Percentiles rank a stretch among this genome's conserved stretches.
These are phyloP conservation scores for Carex cristatella DNA, from an alignment of 176 grass and related monocot species.

Conservation along the genomic window DNA sequence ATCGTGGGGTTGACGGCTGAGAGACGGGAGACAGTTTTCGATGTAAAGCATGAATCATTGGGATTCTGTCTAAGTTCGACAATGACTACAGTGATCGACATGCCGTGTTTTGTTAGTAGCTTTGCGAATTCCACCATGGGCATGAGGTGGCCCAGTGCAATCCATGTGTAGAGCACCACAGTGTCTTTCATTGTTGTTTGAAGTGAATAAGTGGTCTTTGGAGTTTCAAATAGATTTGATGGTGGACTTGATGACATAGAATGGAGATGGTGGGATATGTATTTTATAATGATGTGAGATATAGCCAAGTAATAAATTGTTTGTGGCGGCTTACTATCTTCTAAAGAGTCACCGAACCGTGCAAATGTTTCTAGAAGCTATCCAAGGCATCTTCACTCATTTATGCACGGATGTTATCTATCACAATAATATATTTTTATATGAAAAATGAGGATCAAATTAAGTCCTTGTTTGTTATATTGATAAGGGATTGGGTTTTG, in stretches of 20 bases:
- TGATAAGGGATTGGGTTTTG: no score
- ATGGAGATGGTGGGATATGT: neutral
- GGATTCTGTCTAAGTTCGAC: constrained; percentile 25
- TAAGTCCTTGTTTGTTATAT: no score
- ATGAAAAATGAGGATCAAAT: no score
- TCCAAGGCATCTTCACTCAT: neutral
- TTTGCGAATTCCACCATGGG: constrained; percentile 59
- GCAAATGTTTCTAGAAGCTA: constrained; percentile 1
- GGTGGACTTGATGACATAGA: neutral
- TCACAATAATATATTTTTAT: no score
- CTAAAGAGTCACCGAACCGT: neutral
- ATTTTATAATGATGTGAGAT: neutral
- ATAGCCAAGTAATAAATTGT: neutral
- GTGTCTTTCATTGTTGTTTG: constrained; percentile 15
- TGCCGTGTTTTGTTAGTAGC: constrained; percentile 30
- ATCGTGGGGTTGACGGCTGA: constrained; percentile 30
- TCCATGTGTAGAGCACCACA: constrained; percentile 49
- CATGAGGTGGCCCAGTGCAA: constrained; percentile 48
- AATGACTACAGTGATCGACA: constrained; percentile 26
- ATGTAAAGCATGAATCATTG: constrained; percentile 11
- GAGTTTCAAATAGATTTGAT: neutral
- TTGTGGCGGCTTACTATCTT: neutral
- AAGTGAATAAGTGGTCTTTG: neutral
- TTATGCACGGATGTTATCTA: neutral
- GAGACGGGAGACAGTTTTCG: constrained; percentile 24